Evolutionary conservation across 768 basidiomycete species (phyloP).

Genomic region (Lactifluus hygrophoroides): DNA sequence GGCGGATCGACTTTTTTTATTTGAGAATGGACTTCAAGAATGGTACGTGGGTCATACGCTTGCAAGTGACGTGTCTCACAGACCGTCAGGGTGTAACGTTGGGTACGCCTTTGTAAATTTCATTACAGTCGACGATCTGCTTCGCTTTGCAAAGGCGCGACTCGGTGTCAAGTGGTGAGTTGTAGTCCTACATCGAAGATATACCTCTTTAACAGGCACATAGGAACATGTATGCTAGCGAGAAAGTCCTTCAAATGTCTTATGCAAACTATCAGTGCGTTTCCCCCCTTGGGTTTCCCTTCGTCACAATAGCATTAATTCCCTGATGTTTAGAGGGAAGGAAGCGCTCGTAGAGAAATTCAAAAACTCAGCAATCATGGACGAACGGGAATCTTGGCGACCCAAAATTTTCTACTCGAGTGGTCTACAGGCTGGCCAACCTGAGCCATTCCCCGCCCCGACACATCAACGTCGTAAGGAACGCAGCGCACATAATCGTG

Average conservation of each 20-base stretch:
- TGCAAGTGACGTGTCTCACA: neutral
- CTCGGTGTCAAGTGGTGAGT: slow-evolving; percentile 76
- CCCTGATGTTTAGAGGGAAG: slow-evolving; percentile 51
- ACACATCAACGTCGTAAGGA: slow-evolving; percentile 78
- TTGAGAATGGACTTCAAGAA: slow-evolving; percentile 81
- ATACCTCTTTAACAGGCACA: neutral
- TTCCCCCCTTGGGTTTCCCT: neutral
- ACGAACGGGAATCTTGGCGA: slow-evolving; percentile 73
- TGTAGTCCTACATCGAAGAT: neutral
- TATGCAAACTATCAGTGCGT: slow-evolving; percentile 89
- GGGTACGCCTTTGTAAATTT: slow-evolving; percentile 90
- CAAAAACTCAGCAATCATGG: slow-evolving; percentile 87
- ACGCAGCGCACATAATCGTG: slow-evolving; percentile 71
- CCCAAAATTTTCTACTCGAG: slow-evolving; percentile 79
- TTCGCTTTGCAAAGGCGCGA: slow-evolving; percentile 62
- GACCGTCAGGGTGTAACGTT: slow-evolving; percentile 57
- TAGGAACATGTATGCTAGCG: slow-evolving; percentile 90
- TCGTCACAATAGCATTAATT: neutral
- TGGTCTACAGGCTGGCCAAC: slow-evolving; percentile 63
- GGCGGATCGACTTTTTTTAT: slow-evolving; percentile 80
- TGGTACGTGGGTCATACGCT: slow-evolving; percentile 34
- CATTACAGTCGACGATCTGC: slow-evolving; percentile 65
- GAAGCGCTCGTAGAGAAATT: slow-evolving; percentile 88
- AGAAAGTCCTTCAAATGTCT: slow-evolving; percentile 85
- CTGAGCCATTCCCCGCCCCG: slow-evolving; percentile 74